Evolutionary conservation across 192 early-diverging fungal species (phyloP), one percentile per base, ranked within the genome.

Genomic region (Coemansia aciculifera): DNA sequence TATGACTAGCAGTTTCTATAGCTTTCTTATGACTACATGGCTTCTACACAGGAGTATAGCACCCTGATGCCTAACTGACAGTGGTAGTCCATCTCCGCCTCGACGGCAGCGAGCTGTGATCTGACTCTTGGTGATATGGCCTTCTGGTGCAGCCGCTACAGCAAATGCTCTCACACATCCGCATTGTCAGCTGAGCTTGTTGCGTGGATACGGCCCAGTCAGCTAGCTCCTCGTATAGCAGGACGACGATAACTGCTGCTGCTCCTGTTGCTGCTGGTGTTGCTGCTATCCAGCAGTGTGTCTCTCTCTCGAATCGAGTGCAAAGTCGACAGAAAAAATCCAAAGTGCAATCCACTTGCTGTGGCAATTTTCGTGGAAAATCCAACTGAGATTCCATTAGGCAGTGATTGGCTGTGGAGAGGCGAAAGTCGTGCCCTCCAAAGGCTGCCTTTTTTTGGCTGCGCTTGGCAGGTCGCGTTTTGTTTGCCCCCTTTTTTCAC

Each of bases 381-480:
- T 72, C 70, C 63, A 72, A 51, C 63, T 31, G 70, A 44, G 40
- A 44, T 32, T 40, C 70, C 5, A 66, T 57, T 48, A 48, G 27
- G 70, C 70, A 72, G 63, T 72, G 70, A 72, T 72, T 72, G 70
- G 70, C 70, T 72, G 63, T 48, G 63, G 54, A 57, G 54, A 34
- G 54, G 54, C 54, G 54, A 57, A 17, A 15, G 12, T 48, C 46
- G 7, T 48, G 46, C 44, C 46, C 46, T 48, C 46, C 46, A 48
- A 48, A n/a, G 17, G 17, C 31, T 15, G 54, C 54, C 27, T 57
- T 29, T 54, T 29, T 31, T 32, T 32, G 3, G 54, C 29, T 57
- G 51, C 15, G 54, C 54, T 57, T 32, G 27, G 27, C 29, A 12
- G 29, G 31, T 31, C 54, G 27, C 27, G 15, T 32, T n/a, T 57